A percentile compares a stretch with the other conserved stretches of the same genome.
phyloP scores from a whole-genome alignment of 2,329 filamentous ascomycete genomes.

The Chaetothyriales sp. region DNA sequence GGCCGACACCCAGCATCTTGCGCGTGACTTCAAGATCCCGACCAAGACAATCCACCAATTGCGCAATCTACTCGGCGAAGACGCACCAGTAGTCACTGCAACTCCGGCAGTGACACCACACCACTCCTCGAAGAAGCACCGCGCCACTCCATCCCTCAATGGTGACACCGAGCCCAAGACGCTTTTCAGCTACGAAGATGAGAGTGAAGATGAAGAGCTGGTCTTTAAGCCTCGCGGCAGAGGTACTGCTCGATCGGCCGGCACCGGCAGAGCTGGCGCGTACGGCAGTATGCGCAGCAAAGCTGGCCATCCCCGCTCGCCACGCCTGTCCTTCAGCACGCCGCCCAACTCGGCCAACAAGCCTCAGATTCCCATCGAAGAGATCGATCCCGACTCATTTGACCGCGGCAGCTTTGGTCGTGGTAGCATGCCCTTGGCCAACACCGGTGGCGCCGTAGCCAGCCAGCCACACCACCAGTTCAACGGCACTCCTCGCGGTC shows the following conservation, averaged over 20 bases:
- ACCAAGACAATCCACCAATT: slow-evolving; percentile 35
- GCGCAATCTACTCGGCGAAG: slow-evolving; percentile 32
- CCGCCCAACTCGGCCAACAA: slow-evolving; percentile 7
- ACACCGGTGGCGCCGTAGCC: slow-evolving; percentile 6
- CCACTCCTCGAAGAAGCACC: slow-evolving; percentile 31
- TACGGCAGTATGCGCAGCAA: slow-evolving; percentile 5
- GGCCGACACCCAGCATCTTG: slow-evolving; percentile 27
- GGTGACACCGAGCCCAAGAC: slow-evolving; percentile 25
- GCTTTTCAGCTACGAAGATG: slow-evolving; percentile 30
- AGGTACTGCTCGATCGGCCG: slow-evolving; percentile 7
- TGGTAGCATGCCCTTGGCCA: slow-evolving; percentile 15
- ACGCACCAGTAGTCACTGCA: slow-evolving; percentile 22
- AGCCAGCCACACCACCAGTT: slow-evolving; percentile 4
- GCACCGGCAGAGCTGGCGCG: neutral
- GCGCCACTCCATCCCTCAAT: slow-evolving; percentile 5
- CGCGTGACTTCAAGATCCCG: slow-evolving; percentile 32
- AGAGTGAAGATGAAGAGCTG: slow-evolving; percentile 34
- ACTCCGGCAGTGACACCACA: slow-evolving; percentile 24
- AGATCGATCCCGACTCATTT: slow-evolving; percentile 35
- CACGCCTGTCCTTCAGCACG: slow-evolving; percentile 10
- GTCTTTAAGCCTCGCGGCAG: slow-evolving; percentile 24
- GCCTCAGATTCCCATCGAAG: slow-evolving; percentile 29
- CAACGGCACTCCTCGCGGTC: slow-evolving; percentile 6
- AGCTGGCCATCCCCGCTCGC: slow-evolving; percentile 5
- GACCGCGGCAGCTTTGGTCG: slow-evolving; percentile 23